These are phyloP conservation scores for Canna indica DNA, from an alignment of 176 grass and related monocot genomes.

Conservation along the genomic window DNA sequence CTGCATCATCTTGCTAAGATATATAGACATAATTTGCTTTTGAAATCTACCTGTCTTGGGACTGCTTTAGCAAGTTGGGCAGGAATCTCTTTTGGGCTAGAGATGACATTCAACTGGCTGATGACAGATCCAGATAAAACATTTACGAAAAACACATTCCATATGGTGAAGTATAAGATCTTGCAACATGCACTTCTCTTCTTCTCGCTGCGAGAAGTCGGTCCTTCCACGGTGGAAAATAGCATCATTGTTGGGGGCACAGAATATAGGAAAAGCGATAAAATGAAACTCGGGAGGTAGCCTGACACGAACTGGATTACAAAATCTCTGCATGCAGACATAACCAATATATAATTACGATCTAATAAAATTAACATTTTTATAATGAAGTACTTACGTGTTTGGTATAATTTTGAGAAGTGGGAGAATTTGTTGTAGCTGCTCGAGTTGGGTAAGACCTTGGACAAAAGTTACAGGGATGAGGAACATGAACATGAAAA, in stretches of 20 bases:
- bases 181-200: conserved; percentile 85
- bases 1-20: too few species aligned
- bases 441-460: conserved; percentile 67
- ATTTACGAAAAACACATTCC: conserved; percentile 96
- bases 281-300: conserved; percentile 79
- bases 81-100: conserved; percentile 68
- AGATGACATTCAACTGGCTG: conserved; percentile 55
- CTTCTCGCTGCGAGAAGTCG: conserved; percentile 68
- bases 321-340: conserved; percentile 40
- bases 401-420: conserved; percentile 35
- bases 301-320: conserved; percentile 59
- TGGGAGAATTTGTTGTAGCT: conserved; percentile 45
- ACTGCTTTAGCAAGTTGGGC: conserved; percentile 71
- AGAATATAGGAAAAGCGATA: conserved; percentile 67
- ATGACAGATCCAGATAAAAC: conserved; percentile 75
- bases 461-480: conserved; percentile 76
- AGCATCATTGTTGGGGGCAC: conserved; percentile 87
- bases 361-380: not conserved
- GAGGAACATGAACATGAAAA: conserved; percentile 81
- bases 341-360: too few species aligned
- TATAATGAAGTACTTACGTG: conserved; percentile 41
- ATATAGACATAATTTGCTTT: too few species aligned
- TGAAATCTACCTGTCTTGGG: conserved; percentile 66
- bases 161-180: conserved; percentile 67
- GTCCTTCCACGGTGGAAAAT: conserved; percentile 75